Evolutionary conservation across 2,329 filamentous ascomycete genomes (phyloP), one percentile per base, ranked within the genome.

Genomic region (Botryotinia globosa): DNA sequence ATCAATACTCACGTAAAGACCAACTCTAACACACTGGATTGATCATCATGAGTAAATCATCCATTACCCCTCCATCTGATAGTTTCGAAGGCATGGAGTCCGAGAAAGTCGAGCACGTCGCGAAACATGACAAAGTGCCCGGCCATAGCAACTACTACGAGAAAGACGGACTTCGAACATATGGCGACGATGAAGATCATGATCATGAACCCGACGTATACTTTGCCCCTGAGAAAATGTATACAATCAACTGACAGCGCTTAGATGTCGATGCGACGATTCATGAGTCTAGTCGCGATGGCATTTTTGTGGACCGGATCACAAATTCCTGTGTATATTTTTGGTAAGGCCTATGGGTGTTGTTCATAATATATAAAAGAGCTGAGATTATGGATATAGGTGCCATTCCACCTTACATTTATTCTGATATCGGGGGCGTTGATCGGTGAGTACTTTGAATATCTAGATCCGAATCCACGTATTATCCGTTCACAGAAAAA

Each of bases 281-380:
- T 90, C 71, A 82, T 90, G 85, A 84, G 84, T 67, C 82, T 89
- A 61, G 75, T 86, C 18, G 87, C 87, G 69, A 68, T 89, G 87
- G 87, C 87, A 7, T 89, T 90, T 74, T 81, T 89, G 42, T 89
- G 87, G 87, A 87, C 87, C 68, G 87, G 87, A 44, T 87, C 84
- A 72, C 88, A 90, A 75, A 89, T 90, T 67, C 88, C 88, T 1
- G 82, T 90, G 14, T 87, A 86, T 76, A 78, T 86, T 7, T 85
- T 85, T 73, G 85, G 85, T 83, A 37, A 44, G 54, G 22, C 64
- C 18, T 32, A 12, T 20, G 14, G 4, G 18, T 58, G 29, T 22
- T 3, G 22, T 63, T n/a, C 22, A n/a, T 22, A n/a, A 12, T 18
- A 2, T 29, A 18, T 56, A 20, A 12, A 18, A 48, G 20, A 39